Evolutionary conservation across 208 protist species (phyloP).

Genomic region (Leishmania mexicana): DNA sequence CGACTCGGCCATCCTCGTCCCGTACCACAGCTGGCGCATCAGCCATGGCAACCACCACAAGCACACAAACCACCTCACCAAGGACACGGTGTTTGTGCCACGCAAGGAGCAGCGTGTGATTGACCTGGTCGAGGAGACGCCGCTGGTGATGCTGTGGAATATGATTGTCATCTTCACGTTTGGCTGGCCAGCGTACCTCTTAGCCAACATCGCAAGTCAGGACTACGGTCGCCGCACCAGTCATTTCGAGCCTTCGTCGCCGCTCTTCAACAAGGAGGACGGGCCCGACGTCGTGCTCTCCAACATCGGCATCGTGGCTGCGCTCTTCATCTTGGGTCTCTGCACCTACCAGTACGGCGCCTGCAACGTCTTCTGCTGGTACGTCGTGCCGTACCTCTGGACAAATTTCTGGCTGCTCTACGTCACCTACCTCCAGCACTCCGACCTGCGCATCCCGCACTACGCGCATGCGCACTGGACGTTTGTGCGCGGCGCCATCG

Average conservation of each 20-base stretch:
- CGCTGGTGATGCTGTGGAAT: conserved; percentile 48
- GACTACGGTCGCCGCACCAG: conserved; percentile 70
- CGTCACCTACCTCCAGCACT: conserved; percentile 77
- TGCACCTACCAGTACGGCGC: conserved; percentile 57
- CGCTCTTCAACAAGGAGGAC: conserved; percentile 79
- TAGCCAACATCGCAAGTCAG: conserved; percentile 77
- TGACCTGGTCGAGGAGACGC: conserved; percentile 70
- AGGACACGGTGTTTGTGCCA: conserved; percentile 90
- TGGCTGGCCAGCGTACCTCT: conserved; percentile 90
- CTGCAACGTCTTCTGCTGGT: conserved; percentile 72
- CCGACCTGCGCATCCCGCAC: conserved; percentile 91
- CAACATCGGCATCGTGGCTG: conserved; percentile 65
- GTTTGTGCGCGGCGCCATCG: conserved; percentile 92
- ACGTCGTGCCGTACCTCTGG: conserved; percentile 83
- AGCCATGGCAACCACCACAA: conserved; percentile 94
- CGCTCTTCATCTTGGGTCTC: conserved; percentile 45
- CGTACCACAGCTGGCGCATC: conserved; percentile 94
- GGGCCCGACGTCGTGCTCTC: conserved; percentile 69
- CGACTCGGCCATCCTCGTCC: conserved; percentile 91
- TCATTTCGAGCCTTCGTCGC: conserved; percentile 86
- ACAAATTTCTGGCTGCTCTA: conserved; percentile 89
- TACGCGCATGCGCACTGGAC: conserved; percentile 91
- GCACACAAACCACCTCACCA: conserved; percentile 94
- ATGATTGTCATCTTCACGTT: conserved; percentile 83
- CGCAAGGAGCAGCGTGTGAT: conserved; percentile 58